Conservation (phyloP, 768 basidiomycete species). For the Daedaleopsis nitida region DNA sequence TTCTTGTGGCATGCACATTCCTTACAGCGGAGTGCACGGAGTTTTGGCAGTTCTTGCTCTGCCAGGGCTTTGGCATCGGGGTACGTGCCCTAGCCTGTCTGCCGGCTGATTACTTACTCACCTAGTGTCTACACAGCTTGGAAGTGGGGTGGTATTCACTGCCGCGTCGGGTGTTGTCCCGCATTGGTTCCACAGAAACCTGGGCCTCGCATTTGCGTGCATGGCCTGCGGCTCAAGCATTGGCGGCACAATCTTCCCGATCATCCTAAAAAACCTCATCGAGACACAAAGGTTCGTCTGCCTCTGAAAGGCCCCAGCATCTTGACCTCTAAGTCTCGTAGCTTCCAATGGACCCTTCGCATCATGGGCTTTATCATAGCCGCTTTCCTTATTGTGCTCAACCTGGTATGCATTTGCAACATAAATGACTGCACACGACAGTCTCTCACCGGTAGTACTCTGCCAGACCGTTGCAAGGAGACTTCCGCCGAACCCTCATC, state of each 20-base stretch:
- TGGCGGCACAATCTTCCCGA: slow-evolving; percentile 71
- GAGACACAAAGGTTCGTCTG: slow-evolving; percentile 16
- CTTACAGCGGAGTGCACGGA: slow-evolving; percentile 67
- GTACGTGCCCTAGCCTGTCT: slow-evolving; percentile 32
- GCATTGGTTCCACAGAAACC: slow-evolving; percentile 71
- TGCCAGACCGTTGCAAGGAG: slow-evolving; percentile 39
- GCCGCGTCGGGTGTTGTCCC: slow-evolving; percentile 60
- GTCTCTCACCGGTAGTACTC: not conserved
- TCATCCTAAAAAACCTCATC: slow-evolving; percentile 57
- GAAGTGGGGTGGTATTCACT: slow-evolving; percentile 59
- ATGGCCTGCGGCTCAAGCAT: slow-evolving; percentile 66
- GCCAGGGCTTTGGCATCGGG: slow-evolving; percentile 69
- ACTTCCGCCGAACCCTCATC: slow-evolving; percentile 52
- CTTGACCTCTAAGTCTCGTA: not conserved
- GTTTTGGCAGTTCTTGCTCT: slow-evolving; percentile 81
- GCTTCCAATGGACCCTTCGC: slow-evolving; percentile 15
- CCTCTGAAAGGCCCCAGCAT: not conserved
- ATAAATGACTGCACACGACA: no score
- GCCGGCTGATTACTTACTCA: not conserved
- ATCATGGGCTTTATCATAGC: slow-evolving; percentile 13
- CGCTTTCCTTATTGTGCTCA: slow-evolving; percentile 2
- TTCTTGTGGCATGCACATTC: slow-evolving; percentile 59
- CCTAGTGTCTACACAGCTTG: slow-evolving; percentile 20
- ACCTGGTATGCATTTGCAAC: not conserved
- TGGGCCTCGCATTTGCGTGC: slow-evolving; percentile 62